These are phyloP conservation scores for Sordariomycetes sp. DNA, from an alignment of 2,329 filamentous ascomycete species.

Conservation along the genomic window DNA sequence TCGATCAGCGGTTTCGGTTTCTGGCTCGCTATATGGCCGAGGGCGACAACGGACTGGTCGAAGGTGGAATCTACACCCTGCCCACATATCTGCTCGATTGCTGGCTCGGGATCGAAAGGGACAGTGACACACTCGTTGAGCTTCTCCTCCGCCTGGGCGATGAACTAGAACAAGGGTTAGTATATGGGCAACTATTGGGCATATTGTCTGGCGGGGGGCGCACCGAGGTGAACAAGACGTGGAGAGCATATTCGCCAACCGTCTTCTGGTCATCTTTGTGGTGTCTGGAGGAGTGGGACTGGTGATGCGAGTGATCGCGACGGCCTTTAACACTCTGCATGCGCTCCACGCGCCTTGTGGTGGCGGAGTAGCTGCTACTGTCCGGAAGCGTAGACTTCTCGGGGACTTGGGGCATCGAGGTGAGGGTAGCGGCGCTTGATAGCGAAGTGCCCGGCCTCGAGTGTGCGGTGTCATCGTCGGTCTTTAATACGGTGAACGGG, in stretches of 20 bases:
- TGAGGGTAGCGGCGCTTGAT: constrained; percentile 12
- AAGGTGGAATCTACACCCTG: constrained; percentile 80
- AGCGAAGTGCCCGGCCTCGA: constrained; percentile 23
- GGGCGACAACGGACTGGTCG: constrained; percentile 84
- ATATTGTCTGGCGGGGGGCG: constrained; percentile 18
- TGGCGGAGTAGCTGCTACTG: constrained; percentile 26
- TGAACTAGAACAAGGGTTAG: constrained; percentile 49
- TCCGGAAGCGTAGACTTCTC: constrained; percentile 40
- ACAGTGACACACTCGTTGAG: constrained; percentile 79
- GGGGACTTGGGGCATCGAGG: constrained; percentile 15
- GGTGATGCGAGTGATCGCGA: constrained; percentile 63
- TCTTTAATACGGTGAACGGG: constrained; percentile 1
- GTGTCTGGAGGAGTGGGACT: constrained; percentile 64
- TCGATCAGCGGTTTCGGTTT: constrained; percentile 95
- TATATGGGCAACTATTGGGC: not conserved
- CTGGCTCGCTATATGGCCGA: constrained; percentile 88
- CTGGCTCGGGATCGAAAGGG: constrained; percentile 68
- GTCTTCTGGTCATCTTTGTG: constrained; percentile 73
- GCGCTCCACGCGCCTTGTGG: constrained; percentile 44
- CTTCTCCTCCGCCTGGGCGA: constrained; percentile 92
- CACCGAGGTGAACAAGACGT: constrained; percentile 89
- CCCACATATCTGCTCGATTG: constrained; percentile 83
- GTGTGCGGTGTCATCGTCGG: constrained; percentile 33
- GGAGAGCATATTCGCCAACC: constrained; percentile 94
- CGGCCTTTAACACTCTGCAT: constrained; percentile 54